Percentiles rank a stretch among this genome's conserved stretches.
phyloP scores from a whole-genome alignment of 2,329 filamentous ascomycete species.

The Botrytis elliptica region DNA sequence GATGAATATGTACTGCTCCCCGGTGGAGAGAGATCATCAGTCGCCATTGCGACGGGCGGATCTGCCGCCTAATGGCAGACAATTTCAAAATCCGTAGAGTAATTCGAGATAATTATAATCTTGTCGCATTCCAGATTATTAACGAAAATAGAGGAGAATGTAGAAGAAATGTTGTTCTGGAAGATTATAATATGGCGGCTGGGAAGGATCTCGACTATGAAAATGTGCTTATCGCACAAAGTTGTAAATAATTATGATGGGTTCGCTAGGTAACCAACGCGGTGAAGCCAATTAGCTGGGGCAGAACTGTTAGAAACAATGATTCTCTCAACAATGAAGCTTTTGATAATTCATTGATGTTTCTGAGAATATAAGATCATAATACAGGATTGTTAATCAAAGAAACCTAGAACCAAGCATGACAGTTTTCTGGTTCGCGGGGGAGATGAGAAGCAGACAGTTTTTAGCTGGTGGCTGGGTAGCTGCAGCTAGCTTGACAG shows the following conservation, averaged over 20 bases:
- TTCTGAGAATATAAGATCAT: neutral
- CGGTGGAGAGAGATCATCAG: constrained; percentile 48
- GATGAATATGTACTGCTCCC: constrained; percentile 73
- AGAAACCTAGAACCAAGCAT: constrained; percentile 14
- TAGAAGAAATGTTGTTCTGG: neutral
- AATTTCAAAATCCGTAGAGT: neutral
- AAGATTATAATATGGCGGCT: constrained; percentile 7
- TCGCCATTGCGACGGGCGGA: constrained; percentile 36
- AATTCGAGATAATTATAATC: neutral
- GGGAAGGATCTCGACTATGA: neutral
- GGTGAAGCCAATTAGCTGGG: neutral
- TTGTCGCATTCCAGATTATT: neutral
- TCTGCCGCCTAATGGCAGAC: constrained; percentile 26
- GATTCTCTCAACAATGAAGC: constrained; percentile 12
- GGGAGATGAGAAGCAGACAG: constrained; percentile 18
- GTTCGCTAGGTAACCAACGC: constrained; percentile 21
- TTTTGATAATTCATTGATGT: constrained; percentile 14
- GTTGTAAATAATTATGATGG: constrained; percentile 13
- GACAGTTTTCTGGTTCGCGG: constrained; percentile 17
- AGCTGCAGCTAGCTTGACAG: constrained; percentile 18
- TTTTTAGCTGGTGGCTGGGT: constrained; percentile 18
- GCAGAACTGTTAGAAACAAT: neutral
- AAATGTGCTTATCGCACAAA: constrained; percentile 16
- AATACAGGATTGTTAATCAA: neutral
- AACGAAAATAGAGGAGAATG: neutral